Evolutionary conservation across 208 protist species (phyloP), one percentile per base, ranked within the genome.

Genomic region (Leishmania mexicana): DNA sequence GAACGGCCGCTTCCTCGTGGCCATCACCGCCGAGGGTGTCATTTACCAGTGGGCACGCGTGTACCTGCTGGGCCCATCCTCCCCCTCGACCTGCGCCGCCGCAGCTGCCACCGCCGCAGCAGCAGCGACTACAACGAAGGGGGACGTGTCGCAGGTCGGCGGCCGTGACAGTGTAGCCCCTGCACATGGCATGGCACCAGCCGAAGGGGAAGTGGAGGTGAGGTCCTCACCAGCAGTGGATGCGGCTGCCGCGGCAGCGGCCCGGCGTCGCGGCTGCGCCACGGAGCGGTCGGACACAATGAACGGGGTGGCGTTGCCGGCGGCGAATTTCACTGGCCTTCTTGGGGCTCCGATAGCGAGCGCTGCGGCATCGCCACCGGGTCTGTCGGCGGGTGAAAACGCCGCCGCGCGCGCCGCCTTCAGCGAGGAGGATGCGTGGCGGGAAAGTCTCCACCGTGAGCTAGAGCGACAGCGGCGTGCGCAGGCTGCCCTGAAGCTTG

Each of bases 1-100:
- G 8, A 89, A 89, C 76, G 81, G 85, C 31, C 87, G 89, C 64
- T 87, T 90, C 58, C 85, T 94, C 47, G 84, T 91, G 10, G 89
- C 87, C 10, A 87, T 91, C 62, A 91, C 89, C 0, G 80, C 80
- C 31, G 89, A 92, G 60, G 91, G 91, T 31, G 83, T 85, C 60
- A 79, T 94, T 17, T 92, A 94, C 70, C 85, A 92, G 54, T 94
- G 91, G 91, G 82, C 85, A 38, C 88, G 90, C 38, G 80, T 94
- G 42, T 88, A 92, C 57, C 81, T 92, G 47, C 71, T 89, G n/a
- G 76, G 49, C 62, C 64, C 79, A 17, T 53, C 54, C 58, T 57
- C 47, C 24, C 19, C 60, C 64, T 21, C 24, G 28, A 19, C 64
- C 11, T 47, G n/a, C 49, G 47, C 49, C 65, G 65, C 19, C 24